These are phyloP conservation scores for Clavispora santaluciae DNA, from an alignment of 805 yeast genomes.

Conservation along the genomic window DNA sequence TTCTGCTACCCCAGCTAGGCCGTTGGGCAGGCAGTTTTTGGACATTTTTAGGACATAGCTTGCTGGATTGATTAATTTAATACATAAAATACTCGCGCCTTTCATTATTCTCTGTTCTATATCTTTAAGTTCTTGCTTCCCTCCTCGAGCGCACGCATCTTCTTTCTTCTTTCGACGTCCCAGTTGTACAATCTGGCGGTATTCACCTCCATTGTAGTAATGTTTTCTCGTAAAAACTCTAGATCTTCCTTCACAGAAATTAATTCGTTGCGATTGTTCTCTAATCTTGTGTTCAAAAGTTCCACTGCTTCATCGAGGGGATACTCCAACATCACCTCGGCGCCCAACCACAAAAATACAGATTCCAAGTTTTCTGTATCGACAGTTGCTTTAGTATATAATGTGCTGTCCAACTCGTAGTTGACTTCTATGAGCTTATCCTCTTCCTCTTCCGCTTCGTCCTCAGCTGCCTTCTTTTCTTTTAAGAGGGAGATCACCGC, in stretches of 20 bases:
- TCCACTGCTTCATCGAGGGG: constrained; percentile 83
- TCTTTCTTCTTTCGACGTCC: constrained; percentile 76
- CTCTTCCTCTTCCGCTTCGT: constrained; percentile 21
- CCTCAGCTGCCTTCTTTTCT: constrained; percentile 35
- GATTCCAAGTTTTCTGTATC: constrained; percentile 48
- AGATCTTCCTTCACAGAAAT: constrained; percentile 72
- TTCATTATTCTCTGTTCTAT: background rate
- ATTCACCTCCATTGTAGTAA: constrained; percentile 97
- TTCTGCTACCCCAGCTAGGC: constrained; percentile 58
- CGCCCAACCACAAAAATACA: constrained; percentile 95
- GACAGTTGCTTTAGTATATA: constrained; percentile 77
- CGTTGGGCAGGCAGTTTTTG: constrained; percentile 55
- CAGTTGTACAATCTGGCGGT: constrained; percentile 88
- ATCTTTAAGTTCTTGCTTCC: constrained; percentile 25
- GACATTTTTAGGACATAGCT: constrained; percentile 50
- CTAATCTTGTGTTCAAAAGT: constrained; percentile 58
- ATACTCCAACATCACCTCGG: constrained; percentile 95
- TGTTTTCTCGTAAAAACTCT: constrained; percentile 79
- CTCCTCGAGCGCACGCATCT: constrained; percentile 33
- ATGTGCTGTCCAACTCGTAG: constrained; percentile 89
- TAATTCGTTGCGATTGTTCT: constrained; percentile 56
- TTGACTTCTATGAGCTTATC: constrained; percentile 52
- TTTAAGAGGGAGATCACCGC: constrained; percentile 63
- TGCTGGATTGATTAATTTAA: background rate
- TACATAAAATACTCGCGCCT: background rate